Conservation (phyloP, 2,329 filamentous ascomycete genomes). For the Curvularia eragrostidis region DNA sequence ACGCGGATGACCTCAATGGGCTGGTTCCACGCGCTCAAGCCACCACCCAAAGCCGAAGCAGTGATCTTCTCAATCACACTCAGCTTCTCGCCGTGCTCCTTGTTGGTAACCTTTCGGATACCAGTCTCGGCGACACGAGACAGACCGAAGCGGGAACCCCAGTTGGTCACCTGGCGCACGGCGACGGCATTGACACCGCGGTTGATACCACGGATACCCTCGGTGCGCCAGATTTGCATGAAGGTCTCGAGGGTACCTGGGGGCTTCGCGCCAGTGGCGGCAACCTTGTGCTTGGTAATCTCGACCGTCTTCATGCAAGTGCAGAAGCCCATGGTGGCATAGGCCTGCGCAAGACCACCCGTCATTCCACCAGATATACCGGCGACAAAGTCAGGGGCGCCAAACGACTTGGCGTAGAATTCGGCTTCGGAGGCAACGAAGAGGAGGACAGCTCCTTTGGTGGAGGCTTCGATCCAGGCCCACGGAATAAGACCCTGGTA, state of each 20-base stretch:
- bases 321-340: slow-evolving; percentile 99
- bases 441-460: slow-evolving; percentile 97
- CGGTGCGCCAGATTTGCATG: slow-evolving; percentile 93
- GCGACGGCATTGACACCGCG: slow-evolving; percentile 98
- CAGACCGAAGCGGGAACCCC: slow-evolving; percentile 95
- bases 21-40: slow-evolving; percentile 97
- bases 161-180: slow-evolving; percentile 99
- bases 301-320: slow-evolving; percentile 99
- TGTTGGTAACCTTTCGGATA: slow-evolving; percentile 79
- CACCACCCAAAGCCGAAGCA: slow-evolving; percentile 86
- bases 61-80: slow-evolving; percentile 84
- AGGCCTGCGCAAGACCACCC: slow-evolving; percentile 95
- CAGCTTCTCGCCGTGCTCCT: slow-evolving; percentile 81
- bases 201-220: slow-evolving; percentile 96
- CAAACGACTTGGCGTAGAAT: slow-evolving; percentile 83
- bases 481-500: slow-evolving; percentile 97
- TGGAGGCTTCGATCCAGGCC: slow-evolving; percentile 99
- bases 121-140: slow-evolving; percentile 88
- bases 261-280: slow-evolving; percentile 79
- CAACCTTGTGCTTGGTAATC: slow-evolving; percentile 98
- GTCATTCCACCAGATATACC: slow-evolving; percentile 92
- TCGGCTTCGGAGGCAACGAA: slow-evolving; percentile 99
- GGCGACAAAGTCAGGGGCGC: slow-evolving; percentile 83
- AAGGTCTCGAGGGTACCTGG: slow-evolving; percentile 94
- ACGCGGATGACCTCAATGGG: slow-evolving; percentile 99